A percentile compares a stretch with the other conserved stretches of the same genome.
These are phyloP conservation scores for Chlorella variabilis DNA, from an alignment of 163 green algal species.

Conservation along the genomic window DNA sequence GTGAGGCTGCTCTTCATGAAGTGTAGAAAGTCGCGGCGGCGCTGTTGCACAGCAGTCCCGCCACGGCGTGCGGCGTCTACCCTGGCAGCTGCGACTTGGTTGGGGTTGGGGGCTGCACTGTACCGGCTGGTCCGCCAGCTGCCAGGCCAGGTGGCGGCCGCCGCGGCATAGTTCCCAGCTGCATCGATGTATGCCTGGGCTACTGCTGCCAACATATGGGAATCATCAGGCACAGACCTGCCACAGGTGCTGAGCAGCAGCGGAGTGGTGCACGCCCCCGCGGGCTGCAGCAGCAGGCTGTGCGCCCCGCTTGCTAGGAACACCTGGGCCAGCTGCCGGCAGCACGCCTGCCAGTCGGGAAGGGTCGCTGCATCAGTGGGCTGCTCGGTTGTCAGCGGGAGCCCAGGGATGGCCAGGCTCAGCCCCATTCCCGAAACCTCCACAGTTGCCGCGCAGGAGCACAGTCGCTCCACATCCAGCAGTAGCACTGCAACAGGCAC, in stretches of 20 bases:
- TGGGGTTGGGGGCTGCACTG: not conserved
- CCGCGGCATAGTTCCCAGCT: not conserved
- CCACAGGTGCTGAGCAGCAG: not conserved
- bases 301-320: not conserved
- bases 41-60: not conserved
- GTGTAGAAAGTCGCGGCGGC: not conserved
- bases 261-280: not conserved
- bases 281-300: constrained; percentile 1
- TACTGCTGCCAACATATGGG: not conserved
- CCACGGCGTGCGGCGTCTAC: not conserved
- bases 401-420: not conserved
- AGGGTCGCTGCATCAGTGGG: not conserved
- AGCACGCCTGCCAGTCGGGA: not conserved
- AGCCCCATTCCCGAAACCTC: not conserved
- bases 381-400: not conserved
- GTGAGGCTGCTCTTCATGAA: not conserved
- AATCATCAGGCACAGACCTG: not conserved
- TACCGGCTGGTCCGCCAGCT: not conserved
- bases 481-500: not conserved
- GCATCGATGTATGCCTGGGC: not conserved
- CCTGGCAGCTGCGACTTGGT: not conserved
- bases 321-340: not conserved
- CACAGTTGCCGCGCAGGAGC: not conserved
- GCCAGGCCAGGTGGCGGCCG: not conserved
- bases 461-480: not conserved